Conservation (phyloP, 2,329 filamentous ascomycete species). For the Diaporthe batatas region DNA sequence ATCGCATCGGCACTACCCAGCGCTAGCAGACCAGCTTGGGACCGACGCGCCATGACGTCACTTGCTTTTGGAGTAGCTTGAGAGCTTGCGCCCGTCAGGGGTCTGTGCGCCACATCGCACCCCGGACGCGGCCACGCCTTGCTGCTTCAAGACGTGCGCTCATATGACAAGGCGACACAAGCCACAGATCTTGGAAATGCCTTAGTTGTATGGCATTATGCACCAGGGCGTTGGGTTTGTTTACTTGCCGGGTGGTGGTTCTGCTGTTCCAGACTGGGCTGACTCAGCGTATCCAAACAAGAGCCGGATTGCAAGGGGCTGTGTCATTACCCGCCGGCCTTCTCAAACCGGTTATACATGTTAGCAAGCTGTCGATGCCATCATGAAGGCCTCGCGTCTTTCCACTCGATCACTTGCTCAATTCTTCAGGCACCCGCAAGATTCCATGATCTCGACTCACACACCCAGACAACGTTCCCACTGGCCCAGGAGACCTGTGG, state of each 20-base stretch:
- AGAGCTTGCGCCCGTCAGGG: neutral
- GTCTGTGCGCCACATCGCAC: neutral
- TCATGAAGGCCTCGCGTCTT: neutral
- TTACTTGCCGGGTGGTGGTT: neutral
- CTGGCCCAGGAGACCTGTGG: neutral
- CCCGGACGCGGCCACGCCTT: no score
- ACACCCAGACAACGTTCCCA: neutral
- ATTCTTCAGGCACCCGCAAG: neutral
- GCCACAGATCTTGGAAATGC: constrained; percentile 32
- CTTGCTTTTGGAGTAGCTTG: constrained; percentile 1
- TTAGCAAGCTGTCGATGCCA: neutral
- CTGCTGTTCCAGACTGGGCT: neutral
- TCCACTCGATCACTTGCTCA: neutral
- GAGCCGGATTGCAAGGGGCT: neutral
- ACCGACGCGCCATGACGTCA: constrained; percentile 40
- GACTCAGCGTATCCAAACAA: neutral
- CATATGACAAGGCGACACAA: neutral
- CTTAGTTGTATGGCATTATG: neutral
- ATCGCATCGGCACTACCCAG: constrained; percentile 20
- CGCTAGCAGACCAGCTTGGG: neutral
- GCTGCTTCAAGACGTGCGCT: no score
- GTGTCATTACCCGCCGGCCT: neutral
- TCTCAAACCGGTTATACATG: neutral
- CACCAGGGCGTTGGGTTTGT: neutral
- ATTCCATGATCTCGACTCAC: neutral